phyloP scores from a whole-genome alignment of 805 yeast genomes.

The Blastobotrys attinorum region DNA sequence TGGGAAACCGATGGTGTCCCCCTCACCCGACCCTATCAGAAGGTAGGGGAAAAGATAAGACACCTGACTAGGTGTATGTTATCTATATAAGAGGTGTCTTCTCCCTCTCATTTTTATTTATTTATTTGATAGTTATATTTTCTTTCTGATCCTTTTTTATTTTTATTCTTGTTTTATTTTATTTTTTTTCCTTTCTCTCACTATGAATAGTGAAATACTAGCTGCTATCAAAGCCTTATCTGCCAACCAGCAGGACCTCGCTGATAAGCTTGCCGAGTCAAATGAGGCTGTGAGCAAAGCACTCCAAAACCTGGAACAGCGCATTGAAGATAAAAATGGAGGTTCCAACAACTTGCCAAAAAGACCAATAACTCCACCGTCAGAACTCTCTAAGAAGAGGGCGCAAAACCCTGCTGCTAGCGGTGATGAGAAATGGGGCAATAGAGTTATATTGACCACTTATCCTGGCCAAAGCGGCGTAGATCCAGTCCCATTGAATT shows the following conservation, averaged over 20 bases:
- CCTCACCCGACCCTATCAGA: too few species aligned
- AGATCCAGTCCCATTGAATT: slow-evolving; percentile 41
- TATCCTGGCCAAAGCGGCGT: slow-evolving; percentile 43
- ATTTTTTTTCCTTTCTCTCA: neutral
- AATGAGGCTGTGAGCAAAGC: neutral
- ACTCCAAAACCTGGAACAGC: neutral
- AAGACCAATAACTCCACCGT: neutral
- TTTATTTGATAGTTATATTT: neutral
- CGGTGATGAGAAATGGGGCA: slow-evolving; percentile 20
- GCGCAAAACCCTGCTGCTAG: too few species aligned
- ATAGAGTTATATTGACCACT: slow-evolving; percentile 42
- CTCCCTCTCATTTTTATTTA: too few species aligned
- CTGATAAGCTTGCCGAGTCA: neutral
- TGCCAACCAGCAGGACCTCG: neutral
- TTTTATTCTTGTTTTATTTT: too few species aligned
- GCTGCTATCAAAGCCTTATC: neutral
- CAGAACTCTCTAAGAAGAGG: neutral
- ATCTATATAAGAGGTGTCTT: too few species aligned
- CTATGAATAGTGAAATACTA: neutral
- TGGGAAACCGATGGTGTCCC: too few species aligned
- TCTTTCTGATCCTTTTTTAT: neutral
- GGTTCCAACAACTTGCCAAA: neutral
- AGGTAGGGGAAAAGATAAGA: too few species aligned
- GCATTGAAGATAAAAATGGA: neutral
- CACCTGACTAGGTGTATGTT: too few species aligned